Conservation (phyloP, 164 flowering plant genomes). For the Piper longum region DNA sequence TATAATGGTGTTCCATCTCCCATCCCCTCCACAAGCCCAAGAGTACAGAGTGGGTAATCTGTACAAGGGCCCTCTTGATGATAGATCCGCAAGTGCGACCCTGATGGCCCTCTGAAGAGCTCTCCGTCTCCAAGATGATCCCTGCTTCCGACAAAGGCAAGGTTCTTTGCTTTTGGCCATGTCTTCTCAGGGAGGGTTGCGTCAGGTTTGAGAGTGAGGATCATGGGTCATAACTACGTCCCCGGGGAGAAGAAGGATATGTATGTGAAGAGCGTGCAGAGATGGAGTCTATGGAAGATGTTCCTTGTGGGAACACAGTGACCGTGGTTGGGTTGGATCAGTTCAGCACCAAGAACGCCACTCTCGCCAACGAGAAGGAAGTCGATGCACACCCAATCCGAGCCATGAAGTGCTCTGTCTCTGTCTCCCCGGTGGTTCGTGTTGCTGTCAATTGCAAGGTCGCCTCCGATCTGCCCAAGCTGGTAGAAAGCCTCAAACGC, state of each 20-base stretch:
- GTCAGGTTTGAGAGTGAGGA: conserved; percentile 20
- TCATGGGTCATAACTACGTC: conserved; percentile 26
- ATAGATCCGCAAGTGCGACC: too few species aligned
- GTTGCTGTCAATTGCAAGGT: conserved; percentile 26
- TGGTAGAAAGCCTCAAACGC: conserved; percentile 11
- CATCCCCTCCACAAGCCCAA: conserved; percentile 20
- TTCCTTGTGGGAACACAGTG: conserved; percentile 7
- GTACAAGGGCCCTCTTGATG: conserved; percentile 24
- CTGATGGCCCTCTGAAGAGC: too few species aligned
- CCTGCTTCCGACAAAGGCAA: conserved; percentile 23
- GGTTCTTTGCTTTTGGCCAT: conserved; percentile 26
- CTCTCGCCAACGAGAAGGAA: conserved; percentile 24
- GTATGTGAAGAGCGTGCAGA: conserved; percentile 22
- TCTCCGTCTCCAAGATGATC: conserved; percentile 24
- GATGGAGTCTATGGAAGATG: conserved; percentile 18
- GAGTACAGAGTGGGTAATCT: conserved; percentile 22
- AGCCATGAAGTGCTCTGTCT: conserved; percentile 28
- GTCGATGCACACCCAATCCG: conserved; percentile 26
- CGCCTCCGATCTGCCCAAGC: conserved; percentile 28
- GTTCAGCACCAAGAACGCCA: conserved; percentile 26
- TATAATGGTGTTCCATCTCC: conserved; percentile 9
- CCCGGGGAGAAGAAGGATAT: conserved; percentile 22
- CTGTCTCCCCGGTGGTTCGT: conserved; percentile 25
- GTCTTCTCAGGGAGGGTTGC: conserved; percentile 19
- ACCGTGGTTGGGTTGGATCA: conserved; percentile 23